phyloP scores from a whole-genome alignment of 768 basidiomycete genomes.

The Boletus rubescentipes region DNA sequence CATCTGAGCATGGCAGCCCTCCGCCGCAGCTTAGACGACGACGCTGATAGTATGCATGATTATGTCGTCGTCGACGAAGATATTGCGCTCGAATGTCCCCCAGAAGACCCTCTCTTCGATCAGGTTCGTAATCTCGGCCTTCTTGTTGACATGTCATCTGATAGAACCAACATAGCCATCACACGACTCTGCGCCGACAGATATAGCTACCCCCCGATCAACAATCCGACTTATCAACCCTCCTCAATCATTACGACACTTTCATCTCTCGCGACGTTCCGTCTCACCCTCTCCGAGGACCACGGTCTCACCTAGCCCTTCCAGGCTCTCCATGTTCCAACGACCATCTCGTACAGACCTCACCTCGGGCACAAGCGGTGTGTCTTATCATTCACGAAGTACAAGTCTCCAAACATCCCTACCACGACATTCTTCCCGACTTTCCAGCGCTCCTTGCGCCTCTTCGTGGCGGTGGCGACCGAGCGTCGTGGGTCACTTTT shows the following conservation, averaged over 20 bases:
- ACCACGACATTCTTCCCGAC: conserved; percentile 13
- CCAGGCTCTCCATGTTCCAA: conserved; percentile 46
- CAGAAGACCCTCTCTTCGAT: conserved; percentile 12
- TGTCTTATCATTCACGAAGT: conserved; percentile 45
- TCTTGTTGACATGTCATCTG: conserved; percentile 22
- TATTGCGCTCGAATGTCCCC: conserved; percentile 26
- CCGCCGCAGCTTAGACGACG: conserved; percentile 34
- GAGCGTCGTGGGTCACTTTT: conserved; percentile 63
- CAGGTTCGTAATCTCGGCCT: conserved; percentile 29
- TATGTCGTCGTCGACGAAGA: conserved; percentile 42
- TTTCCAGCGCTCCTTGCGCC: conserved; percentile 7
- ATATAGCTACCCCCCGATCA: conserved; percentile 31
- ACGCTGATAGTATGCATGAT: conserved; percentile 36
- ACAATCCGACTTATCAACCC: conserved; percentile 37
- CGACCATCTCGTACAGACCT: conserved; percentile 31
- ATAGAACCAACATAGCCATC: conserved; percentile 23
- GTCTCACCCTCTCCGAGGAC: conserved; percentile 40
- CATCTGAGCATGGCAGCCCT: conserved; percentile 32
- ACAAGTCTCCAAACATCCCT: conserved; percentile 49
- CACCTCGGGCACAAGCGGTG: conserved; percentile 26
- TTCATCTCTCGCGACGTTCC: conserved; percentile 43
- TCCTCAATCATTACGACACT: conserved; percentile 40
- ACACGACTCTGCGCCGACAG: conserved; percentile 19
- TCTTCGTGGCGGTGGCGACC: conserved; percentile 57
- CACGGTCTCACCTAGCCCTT: conserved; percentile 35